Conservation (phyloP, 306 rosid genomes). For the Elaeagnus macrophylla region DNA sequence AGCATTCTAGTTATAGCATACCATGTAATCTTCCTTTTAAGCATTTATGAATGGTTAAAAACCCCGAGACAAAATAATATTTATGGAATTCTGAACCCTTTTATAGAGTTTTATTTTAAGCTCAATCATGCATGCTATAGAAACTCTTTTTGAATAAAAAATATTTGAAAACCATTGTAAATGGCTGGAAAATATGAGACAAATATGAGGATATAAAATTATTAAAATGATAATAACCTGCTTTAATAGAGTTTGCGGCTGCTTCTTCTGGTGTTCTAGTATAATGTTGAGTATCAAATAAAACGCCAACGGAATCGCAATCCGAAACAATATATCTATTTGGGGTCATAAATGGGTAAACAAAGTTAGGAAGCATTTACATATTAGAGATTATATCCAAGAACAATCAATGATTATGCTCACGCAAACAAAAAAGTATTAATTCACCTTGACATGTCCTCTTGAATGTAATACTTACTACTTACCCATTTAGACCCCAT, state of each 20-base stretch:
- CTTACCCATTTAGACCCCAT: constrained; percentile 87
- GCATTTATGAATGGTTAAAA: neutral
- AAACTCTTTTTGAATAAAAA: neutral
- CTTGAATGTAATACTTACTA: neutral
- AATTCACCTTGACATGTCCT: too few relatives aligned
- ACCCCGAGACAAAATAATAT: too few relatives aligned
- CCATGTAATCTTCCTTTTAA: neutral
- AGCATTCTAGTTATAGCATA: too few relatives aligned
- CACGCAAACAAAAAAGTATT: neutral
- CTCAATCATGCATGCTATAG: too few relatives aligned
- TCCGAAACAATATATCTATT: constrained; percentile 83
- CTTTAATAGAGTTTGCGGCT: constrained; percentile 56
- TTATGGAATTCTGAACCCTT: too few relatives aligned
- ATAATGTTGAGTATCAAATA: constrained; percentile 64
- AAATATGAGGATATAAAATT: neutral
- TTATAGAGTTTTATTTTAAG: too few relatives aligned
- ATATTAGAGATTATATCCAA: neutral
- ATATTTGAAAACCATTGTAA: neutral
- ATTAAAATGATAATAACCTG: constrained; percentile 19
- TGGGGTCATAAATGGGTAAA: neutral
- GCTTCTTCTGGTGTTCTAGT: constrained; percentile 72
- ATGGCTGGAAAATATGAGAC: neutral
- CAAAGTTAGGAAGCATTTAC: neutral
- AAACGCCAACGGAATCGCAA: constrained; percentile 75
- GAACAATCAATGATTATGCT: neutral